Evolutionary conservation across 169 alveolate genomes (phyloP).

Genomic region (Eimeria maxima): DNA sequence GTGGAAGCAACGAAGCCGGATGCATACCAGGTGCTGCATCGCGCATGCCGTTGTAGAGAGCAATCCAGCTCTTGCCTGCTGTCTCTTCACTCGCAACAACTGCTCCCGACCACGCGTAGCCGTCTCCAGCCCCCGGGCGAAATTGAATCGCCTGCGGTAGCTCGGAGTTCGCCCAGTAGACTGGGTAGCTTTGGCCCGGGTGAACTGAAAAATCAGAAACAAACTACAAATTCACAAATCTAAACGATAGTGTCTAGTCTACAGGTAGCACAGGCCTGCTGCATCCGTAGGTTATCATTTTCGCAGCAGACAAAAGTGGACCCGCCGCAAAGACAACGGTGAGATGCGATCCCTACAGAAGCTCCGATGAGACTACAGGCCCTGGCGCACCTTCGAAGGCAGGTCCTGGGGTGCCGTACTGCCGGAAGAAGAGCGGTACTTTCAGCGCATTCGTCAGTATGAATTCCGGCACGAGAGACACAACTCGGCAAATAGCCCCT

Average conservation of each 20-base stretch:
- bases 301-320: not conserved
- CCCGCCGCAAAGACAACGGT: not conserved
- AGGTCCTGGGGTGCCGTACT: slow-evolving; percentile 86
- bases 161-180: slow-evolving; percentile 80
- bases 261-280: not conserved
- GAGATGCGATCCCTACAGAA: not conserved
- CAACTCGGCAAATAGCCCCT: slow-evolving; percentile 89
- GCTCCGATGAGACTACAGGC: not conserved
- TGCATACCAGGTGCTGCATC: slow-evolving; percentile 76
- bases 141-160: slow-evolving; percentile 79
- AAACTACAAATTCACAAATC: not conserved
- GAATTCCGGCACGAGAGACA: slow-evolving; percentile 91
- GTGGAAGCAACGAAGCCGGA: not conserved
- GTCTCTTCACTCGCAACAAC: slow-evolving; percentile 89
- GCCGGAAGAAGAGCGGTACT: slow-evolving; percentile 85
- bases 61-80: slow-evolving; percentile 91
- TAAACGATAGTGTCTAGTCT: not conserved
- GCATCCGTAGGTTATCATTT: not conserved
- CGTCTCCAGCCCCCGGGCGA: slow-evolving; percentile 79
- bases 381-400: slow-evolving; percentile 80
- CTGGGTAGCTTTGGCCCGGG: slow-evolving; percentile 76
- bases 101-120: slow-evolving; percentile 90
- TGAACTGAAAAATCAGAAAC: slow-evolving; percentile 24
- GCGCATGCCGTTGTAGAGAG: slow-evolving; percentile 86
- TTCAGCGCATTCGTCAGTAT: slow-evolving; percentile 88